Conservation (phyloP, 495 filamentous ascomycete genomes). For the Penicillium canescens region DNA sequence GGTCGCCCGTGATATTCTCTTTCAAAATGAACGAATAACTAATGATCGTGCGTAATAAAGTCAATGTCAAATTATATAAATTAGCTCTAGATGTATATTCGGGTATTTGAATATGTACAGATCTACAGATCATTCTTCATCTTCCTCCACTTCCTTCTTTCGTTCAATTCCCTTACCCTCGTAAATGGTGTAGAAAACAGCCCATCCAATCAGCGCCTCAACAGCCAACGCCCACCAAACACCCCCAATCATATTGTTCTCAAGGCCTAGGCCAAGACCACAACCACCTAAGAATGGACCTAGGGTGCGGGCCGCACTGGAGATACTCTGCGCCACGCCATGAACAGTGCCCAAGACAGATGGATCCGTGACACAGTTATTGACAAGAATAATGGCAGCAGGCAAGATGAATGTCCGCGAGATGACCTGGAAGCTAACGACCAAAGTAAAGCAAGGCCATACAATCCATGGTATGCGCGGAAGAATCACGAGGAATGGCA, state of each 20-base stretch:
- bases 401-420: slow-evolving; percentile 73
- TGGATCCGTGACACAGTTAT: slow-evolving; percentile 64
- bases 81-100: too few species aligned
- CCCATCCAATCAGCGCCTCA: slow-evolving; percentile 50
- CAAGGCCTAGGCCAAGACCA: slow-evolving; percentile 62
- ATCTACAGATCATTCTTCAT: slow-evolving; percentile 14
- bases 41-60: not conserved
- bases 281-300: slow-evolving; percentile 68
- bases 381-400: slow-evolving; percentile 66
- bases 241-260: slow-evolving; percentile 63
- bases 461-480: slow-evolving; percentile 48
- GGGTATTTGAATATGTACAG: too few species aligned
- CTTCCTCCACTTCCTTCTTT: slow-evolving; percentile 23
- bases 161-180: slow-evolving; percentile 53
- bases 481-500: slow-evolving; percentile 67
- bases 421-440: slow-evolving; percentile 67
- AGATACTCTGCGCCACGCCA: slow-evolving; percentile 65
- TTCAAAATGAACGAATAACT: too few species aligned
- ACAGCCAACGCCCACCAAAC: slow-evolving; percentile 69
- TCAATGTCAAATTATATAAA: not conserved
- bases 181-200: slow-evolving; percentile 50
- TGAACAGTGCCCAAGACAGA: slow-evolving; percentile 67
- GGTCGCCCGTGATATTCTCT: too few species aligned
- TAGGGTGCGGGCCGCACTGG: slow-evolving; percentile 58
- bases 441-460: slow-evolving; percentile 57